These are phyloP conservation scores for Lecanosticta acicola DNA, from an alignment of 2,329 filamentous ascomycete genomes.

Conservation along the genomic window DNA sequence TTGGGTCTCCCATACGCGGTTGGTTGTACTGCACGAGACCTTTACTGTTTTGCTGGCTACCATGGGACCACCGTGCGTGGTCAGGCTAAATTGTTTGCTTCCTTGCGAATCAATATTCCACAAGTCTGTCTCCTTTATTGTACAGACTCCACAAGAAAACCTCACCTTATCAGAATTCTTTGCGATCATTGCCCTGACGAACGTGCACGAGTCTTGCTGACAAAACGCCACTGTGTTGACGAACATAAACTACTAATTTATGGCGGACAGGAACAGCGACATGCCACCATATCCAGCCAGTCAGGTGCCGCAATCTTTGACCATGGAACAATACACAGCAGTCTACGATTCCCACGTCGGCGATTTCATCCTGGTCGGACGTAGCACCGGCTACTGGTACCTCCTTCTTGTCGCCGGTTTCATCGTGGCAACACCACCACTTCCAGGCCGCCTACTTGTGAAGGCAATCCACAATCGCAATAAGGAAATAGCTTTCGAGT, in stretches of 20 bases:
- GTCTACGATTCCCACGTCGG: neutral
- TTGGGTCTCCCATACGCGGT: too few relatives aligned
- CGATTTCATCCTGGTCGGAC: slow-evolving; percentile 7
- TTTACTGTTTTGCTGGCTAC: too few relatives aligned
- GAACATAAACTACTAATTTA: neutral
- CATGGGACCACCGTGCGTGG: too few relatives aligned
- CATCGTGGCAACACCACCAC: neutral
- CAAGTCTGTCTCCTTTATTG: too few relatives aligned
- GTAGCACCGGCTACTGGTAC: neutral
- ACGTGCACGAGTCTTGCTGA: too few relatives aligned
- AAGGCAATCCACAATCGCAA: slow-evolving; percentile 1
- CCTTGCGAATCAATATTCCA: too few relatives aligned
- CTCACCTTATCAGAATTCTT: too few relatives aligned
- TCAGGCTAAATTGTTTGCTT: too few relatives aligned
- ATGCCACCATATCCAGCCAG: neutral
- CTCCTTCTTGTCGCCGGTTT: slow-evolving; percentile 1
- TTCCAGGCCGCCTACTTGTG: neutral
- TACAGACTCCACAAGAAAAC: too few relatives aligned
- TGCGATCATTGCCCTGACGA: too few relatives aligned
- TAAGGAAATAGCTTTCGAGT: slow-evolving; percentile 1
- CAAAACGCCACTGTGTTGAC: too few relatives aligned
- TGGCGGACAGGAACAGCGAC: neutral
- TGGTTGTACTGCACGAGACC: too few relatives aligned
- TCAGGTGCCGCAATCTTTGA: neutral
- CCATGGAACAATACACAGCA: neutral